Evolutionary conservation across 2,329 filamentous ascomycete genomes (phyloP), one percentile per base, ranked within the genome.

Genomic region (Aspergillus floridensis): DNA sequence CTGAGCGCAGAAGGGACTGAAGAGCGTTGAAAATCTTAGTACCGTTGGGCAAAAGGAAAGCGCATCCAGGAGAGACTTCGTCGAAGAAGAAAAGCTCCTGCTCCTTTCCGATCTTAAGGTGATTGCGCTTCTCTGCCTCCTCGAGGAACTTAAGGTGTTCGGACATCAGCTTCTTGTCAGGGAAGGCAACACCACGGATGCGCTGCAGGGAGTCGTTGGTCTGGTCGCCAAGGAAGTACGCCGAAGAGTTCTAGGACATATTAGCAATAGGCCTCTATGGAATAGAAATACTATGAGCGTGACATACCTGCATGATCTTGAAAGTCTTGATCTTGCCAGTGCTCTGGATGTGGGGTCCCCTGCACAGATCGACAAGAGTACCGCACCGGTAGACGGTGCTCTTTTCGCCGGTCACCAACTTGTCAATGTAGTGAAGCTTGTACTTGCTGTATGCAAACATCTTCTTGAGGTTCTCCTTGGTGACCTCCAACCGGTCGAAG

Each of bases 371-470:
- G 70, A 98, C 96, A 58, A 98, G 82, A 14, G 92, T 92, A 59
- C 95, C 95, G 71, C 92, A 96, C 64, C 92, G 88, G 78, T 98
- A 99, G 46, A 98, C 93, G 10, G 95, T 98, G 74, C 92, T 96
- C 73, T 85, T 91, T 58, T 92, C 93, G 68, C 92, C 92, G 68
- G 96, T 92, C 62, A 98, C 91, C 77, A 96, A 92, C 81, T 92
- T 90, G 69, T 92, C 89, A 80, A 99, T 98, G 77, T 98, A 96
- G 76, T 97, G 91, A 75, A 96, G 88, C 85, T 99, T 98, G 83
- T 96, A 98, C 76, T 95, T 95, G 84, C 96, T 97, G 83, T 96
- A 96, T 69, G 88, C 86, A 82, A 98, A 98, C 91, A 98, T 96
- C 75, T 96, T 92, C 55, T 95, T 85, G 53, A 98, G 84, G 66